Evolutionary conservation across 2,329 filamentous ascomycete species (phyloP), one percentile per base, ranked within the genome.

Genomic region (Venturia asperata): DNA sequence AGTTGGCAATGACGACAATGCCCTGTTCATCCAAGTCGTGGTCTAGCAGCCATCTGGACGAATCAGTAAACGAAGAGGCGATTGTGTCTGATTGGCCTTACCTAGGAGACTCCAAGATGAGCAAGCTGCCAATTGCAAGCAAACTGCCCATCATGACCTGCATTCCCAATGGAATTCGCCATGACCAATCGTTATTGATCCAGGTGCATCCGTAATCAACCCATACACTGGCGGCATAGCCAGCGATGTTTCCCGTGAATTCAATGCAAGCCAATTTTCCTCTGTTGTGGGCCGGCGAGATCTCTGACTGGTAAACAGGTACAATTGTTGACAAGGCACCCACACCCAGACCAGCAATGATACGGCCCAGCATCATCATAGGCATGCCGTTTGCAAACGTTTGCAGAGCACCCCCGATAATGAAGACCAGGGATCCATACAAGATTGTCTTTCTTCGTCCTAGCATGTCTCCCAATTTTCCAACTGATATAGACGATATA

Each of bases 11-110:
- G 61, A 99, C 94, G 37, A 97, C 88, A 77, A 99, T 97, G 64
- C 94, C 94, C 76, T 99, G 94, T 75, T 99, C 94, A 73, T 99
- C 94, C 72, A 97, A 90, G 71, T 99, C 94, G 73, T 96, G 96
- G 74, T 99, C 94, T 61, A 99, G 82, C 10, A 99, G 85, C 94
- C 94, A 99, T 80, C 93, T 94, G 11, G 30, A 11, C 19, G 17
- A n/a, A 24, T 58, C 7, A 69, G 10, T 15, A 52, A 77, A 70
- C 62, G 27, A 15, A 17, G 47, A n/a, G 27, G 67, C 55, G 37
- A 10, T 24, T 61, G 49, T 49, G 37, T n/a, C 30, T 37, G 15
- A n/a, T 27, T 37, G n/a, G 19, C 15, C 30, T 37, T 79, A 94
- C 91, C 92, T 88, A 56, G 94, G 94, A 34, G 94, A 97, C 79